These are phyloP conservation scores for Mycena chlorophos DNA, from an alignment of 768 basidiomycete genomes.

Conservation along the genomic window DNA sequence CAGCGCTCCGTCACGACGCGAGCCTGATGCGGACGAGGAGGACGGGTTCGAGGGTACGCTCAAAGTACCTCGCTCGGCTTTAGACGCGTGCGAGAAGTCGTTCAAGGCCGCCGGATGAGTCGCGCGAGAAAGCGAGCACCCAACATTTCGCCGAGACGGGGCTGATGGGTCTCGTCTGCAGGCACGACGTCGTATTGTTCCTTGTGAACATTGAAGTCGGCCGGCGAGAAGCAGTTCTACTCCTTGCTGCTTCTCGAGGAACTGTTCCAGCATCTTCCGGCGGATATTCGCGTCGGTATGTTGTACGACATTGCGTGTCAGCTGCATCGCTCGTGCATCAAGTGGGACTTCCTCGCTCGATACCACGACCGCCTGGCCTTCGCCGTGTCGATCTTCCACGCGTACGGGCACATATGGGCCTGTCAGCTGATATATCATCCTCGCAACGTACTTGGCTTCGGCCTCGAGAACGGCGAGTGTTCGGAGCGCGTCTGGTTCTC, in stretches of 20 bases:
- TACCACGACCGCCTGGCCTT: constrained; percentile 26
- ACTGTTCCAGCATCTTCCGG: constrained; percentile 30
- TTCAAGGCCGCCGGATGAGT: constrained; percentile 28
- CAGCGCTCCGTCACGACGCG: background rate
- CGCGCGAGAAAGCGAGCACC: constrained; percentile 12
- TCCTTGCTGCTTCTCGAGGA: constrained; percentile 29
- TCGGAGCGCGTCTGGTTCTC: constrained; percentile 36
- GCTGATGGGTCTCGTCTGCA: constrained; percentile 34
- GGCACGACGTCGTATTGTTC: constrained; percentile 33
- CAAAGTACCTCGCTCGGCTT: constrained; percentile 29
- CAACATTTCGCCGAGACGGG: constrained; percentile 28
- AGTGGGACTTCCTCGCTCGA: constrained; percentile 1
- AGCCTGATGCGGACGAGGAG: background rate
- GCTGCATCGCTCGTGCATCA: constrained; percentile 17
- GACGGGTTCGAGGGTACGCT: constrained; percentile 25
- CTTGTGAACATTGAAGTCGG: constrained; percentile 34
- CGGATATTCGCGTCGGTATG: constrained; percentile 13
- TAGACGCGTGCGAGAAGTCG: constrained; percentile 35
- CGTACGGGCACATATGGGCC: constrained; percentile 40
- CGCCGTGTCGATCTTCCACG: constrained; percentile 40
- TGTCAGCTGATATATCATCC: constrained; percentile 39
- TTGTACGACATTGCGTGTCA: constrained; percentile 35
- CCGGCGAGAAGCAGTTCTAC: constrained; percentile 33
- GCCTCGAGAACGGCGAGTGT: constrained; percentile 37
- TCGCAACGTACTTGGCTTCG: constrained; percentile 26